phyloP scores from a whole-genome alignment of 345 rosid genomes.

The Brassica cretica region DNA sequence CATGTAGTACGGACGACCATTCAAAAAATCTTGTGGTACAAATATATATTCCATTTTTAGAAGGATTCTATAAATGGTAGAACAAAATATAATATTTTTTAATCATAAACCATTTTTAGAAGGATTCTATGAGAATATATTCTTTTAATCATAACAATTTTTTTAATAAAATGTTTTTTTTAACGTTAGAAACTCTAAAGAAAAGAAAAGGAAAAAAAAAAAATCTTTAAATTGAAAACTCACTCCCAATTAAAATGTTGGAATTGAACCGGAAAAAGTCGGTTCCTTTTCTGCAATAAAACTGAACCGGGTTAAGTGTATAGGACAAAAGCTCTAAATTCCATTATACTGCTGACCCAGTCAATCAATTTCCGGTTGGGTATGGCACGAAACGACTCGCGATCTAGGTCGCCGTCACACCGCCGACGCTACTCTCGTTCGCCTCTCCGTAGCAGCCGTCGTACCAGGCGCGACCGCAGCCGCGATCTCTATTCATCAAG shows the following conservation, averaged over 20 bases:
- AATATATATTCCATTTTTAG: neutral
- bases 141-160: too few relatives aligned
- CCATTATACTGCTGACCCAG: neutral
- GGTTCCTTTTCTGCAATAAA: neutral
- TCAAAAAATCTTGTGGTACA: neutral
- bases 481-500: constrained; percentile 39
- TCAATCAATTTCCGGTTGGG: neutral
- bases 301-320: neutral
- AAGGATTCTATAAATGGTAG: neutral
- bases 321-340: neutral
- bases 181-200: neutral
- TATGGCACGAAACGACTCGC: constrained; percentile 61
- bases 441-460: constrained; percentile 44
- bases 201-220: too few relatives aligned
- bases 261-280: constrained; percentile 6
- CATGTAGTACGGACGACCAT: neutral
- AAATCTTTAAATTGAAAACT: neutral
- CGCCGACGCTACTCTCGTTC: constrained; percentile 52
- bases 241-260: neutral
- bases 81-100: neutral
- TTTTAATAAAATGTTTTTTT: too few relatives aligned
- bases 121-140: too few relatives aligned
- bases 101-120: too few relatives aligned
- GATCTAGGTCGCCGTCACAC: constrained; percentile 64
- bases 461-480: constrained; percentile 50